Conservation (phyloP, 2,329 filamentous ascomycete species). For the Ophiostoma fasciatum region DNA sequence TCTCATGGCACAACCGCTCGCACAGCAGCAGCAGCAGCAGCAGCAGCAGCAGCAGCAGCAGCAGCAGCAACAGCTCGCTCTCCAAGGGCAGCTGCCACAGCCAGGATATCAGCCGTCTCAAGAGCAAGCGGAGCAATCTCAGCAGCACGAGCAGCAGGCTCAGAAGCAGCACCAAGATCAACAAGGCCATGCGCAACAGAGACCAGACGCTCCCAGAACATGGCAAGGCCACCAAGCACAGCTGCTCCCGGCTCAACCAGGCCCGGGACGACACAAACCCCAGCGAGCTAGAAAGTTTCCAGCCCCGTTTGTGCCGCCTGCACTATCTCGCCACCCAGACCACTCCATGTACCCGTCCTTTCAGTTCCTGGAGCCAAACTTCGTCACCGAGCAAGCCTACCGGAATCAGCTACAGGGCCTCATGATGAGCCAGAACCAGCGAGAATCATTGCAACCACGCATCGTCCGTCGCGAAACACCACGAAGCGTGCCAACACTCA, state of each 20-base stretch:
- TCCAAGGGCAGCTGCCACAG: not conserved
- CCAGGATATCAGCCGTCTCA: not conserved
- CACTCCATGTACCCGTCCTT: slow-evolving; percentile 6
- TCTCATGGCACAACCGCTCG: too few relatives aligned
- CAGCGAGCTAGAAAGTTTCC: not conserved
- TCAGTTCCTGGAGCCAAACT: slow-evolving; percentile 1
- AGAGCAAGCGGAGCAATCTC: too few relatives aligned
- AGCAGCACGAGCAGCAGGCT: too few relatives aligned
- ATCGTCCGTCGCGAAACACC: not conserved
- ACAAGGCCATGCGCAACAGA: too few relatives aligned
- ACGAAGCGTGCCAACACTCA: not conserved
- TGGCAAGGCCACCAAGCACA: too few relatives aligned
- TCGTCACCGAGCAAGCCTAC: not conserved
- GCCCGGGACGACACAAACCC: too few relatives aligned
- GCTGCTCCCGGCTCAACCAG: too few relatives aligned
- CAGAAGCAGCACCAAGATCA: too few relatives aligned
- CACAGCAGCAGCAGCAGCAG: not conserved
- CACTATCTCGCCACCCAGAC: slow-evolving; percentile 6
- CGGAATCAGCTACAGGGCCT: not conserved
- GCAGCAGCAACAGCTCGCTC: not conserved
- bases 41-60: not conserved
- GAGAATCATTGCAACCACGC: not conserved
- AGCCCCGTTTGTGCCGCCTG: not conserved
- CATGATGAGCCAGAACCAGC: not conserved
- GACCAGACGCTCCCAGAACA: too few relatives aligned